A percentile compares a stretch with the other conserved stretches of the same genome.
These are phyloP conservation scores for Boletus tomentosulus DNA, from an alignment of 768 basidiomycete species.

Conservation along the genomic window DNA sequence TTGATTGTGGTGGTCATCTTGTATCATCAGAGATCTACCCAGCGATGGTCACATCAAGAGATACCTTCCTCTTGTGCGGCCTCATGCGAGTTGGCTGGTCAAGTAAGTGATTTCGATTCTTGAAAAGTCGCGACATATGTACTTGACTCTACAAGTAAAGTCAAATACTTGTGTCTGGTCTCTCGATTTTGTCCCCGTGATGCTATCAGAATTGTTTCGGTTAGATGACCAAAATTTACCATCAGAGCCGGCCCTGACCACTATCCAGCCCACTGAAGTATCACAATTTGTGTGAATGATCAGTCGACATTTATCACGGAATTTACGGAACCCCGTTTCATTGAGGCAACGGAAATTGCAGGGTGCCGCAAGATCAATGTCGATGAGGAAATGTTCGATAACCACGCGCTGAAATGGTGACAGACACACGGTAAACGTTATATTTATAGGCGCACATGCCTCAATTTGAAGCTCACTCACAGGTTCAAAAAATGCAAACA, in stretches of 20 bases:
- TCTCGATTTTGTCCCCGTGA: not conserved
- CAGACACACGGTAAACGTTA: not conserved
- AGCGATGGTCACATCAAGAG: too few relatives aligned
- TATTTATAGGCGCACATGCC: not conserved
- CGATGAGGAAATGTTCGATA: not conserved
- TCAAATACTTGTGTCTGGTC: not conserved
- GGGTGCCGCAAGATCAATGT: not conserved
- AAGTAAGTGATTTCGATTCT: not conserved
- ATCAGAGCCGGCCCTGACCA: not conserved
- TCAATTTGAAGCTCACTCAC: constrained; percentile 8
- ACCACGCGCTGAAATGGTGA: constrained; percentile 5
- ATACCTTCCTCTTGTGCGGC: not conserved
- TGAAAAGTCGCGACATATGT: not conserved
- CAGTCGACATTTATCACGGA: not conserved
- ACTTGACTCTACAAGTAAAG: not conserved
- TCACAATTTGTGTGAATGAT: not conserved
- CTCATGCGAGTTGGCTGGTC: not conserved
- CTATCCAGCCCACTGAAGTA: not conserved
- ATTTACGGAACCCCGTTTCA: not conserved
- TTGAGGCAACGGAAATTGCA: not conserved
- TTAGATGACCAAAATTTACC: not conserved
- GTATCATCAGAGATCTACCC: not conserved
- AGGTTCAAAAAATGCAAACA: not conserved
- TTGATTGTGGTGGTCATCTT: not conserved
- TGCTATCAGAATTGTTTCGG: not conserved